Percentiles rank a stretch among this genome's conserved stretches.
phyloP scores from a whole-genome alignment of 768 basidiomycete genomes.

The Psilocybe subaeruginosa region DNA sequence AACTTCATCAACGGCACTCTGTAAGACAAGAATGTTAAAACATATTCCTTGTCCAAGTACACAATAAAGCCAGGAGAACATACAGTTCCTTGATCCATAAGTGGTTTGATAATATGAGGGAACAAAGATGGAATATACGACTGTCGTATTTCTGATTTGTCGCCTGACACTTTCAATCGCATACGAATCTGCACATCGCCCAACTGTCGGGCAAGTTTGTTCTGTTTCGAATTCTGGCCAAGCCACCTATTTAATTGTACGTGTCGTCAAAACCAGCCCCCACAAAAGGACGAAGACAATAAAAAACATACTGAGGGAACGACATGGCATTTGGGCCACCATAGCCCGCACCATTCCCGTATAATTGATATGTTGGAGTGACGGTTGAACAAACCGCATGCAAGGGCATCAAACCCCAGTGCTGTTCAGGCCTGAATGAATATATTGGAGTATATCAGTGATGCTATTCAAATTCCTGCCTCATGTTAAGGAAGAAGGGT shows the following conservation, averaged over 20 bases:
- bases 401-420: constrained; percentile 93
- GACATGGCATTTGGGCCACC: constrained; percentile 68
- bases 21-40: constrained; percentile 11
- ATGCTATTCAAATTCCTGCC: not conserved
- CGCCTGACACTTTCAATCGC: constrained; percentile 92
- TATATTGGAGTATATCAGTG: not conserved
- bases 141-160: constrained; percentile 88
- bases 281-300: not conserved
- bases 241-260: constrained; percentile 70
- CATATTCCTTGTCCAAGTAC: not conserved
- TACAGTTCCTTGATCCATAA: constrained; percentile 75
- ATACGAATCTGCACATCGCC: constrained; percentile 93
- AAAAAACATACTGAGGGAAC: constrained; percentile 78
- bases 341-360: constrained; percentile 70
- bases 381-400: constrained; percentile 93
- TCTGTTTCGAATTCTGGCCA: constrained; percentile 95
- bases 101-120: constrained; percentile 77
- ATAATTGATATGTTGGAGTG: constrained; percentile 81
- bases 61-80: constrained; percentile 33
- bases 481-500: not conserved
- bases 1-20: constrained; percentile 82
- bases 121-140: constrained; percentile 90
- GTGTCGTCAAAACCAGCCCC: not conserved
- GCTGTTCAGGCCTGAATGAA: constrained; percentile 77
- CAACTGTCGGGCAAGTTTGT: constrained; percentile 78